phyloP scores from a whole-genome alignment of 495 filamentous ascomycete species.

The Cryomyces minteri region DNA sequence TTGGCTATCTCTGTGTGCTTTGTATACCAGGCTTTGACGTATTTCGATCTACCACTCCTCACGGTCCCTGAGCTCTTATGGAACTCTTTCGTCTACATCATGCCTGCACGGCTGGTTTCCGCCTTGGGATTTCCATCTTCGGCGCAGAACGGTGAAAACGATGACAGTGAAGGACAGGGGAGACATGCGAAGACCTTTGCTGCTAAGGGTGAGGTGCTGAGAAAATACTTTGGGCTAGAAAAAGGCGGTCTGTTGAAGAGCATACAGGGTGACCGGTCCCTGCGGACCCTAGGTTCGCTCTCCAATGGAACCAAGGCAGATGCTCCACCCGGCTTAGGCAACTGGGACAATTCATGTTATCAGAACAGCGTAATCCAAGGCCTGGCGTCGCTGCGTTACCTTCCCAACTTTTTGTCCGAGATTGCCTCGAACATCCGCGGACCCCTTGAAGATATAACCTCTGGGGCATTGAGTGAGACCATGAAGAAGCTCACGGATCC shows the following conservation, averaged over 20 bases:
- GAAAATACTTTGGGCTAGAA: constrained; percentile 47
- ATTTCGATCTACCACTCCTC: constrained; percentile 8
- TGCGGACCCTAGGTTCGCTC: constrained; percentile 25
- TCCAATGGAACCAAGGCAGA: constrained; percentile 22
- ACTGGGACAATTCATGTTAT: constrained; percentile 90
- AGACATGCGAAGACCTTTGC: constrained; percentile 18
- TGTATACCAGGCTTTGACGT: constrained; percentile 5
- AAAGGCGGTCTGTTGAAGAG: constrained; percentile 31
- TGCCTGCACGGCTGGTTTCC: constrained; percentile 5
- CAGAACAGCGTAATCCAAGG: constrained; percentile 90
- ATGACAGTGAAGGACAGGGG: too few relatives aligned
- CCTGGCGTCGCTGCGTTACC: constrained; percentile 52
- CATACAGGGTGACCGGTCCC: constrained; percentile 25
- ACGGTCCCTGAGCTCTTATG: constrained; percentile 31
- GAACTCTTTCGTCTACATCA: constrained; percentile 42
- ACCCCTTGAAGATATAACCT: constrained; percentile 22
- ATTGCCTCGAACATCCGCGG: constrained; percentile 15
- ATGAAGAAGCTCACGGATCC: constrained; percentile 47
- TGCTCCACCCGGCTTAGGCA: constrained; percentile 61
- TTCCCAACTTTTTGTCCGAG: constrained; percentile 31
- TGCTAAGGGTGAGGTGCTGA: constrained; percentile 49
- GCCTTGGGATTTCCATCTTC: background rate
- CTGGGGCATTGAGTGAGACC: constrained; percentile 40
- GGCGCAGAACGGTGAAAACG: too few relatives aligned
- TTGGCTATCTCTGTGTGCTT: constrained; percentile 3